Base-by-base conservation (phyloP, 148 eudicot genomes). In the Spergularia bocconei region DNA sequence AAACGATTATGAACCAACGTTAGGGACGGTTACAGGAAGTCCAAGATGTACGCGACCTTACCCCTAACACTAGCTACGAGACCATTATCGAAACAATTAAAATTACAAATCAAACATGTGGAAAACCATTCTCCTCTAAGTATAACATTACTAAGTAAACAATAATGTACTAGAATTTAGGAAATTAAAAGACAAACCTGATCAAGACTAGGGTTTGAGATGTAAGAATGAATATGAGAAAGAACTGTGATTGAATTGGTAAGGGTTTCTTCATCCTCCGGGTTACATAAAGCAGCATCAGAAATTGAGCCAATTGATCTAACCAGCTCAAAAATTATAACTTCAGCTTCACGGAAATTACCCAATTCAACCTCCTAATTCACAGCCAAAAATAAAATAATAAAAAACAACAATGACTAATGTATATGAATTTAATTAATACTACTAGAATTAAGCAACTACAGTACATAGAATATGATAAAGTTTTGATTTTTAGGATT, bases 241-340 rank as follows among this genome's bases (percentile, higher is more conserved):
- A 93, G 83, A 70, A 85, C 74, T 16, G 61, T 25, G 17, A 84
- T 65, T 7, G 90, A 90, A 21, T 80, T 76, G 11, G 58, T 55
- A 41, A 69, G 72, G 7, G 70, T 25, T 12, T 57, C 83, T 21
- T 79, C 84, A 23, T 88, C 78, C 6, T 83, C 81, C 0, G 80
- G 78, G 52, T 82, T 82, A 0, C 80, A 70, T 10, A 74, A 53
- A 11, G 81, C 77, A 12, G 78, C 83, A 47, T 82, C 87, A 6
- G 82, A 84, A 59, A 89, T 64, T 12, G 89, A 86, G 13, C 56
- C 64, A 58, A 93, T 86, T 51, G 85, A 80, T 54, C 86, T 85
- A 15, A 73, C 85, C 20, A 89, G 72, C 67, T 82, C 81, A n/a
- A 55, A 58, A 52, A 87, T 73, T 10, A 77, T 77, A 25, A 83